These are phyloP conservation scores for Xylaria arbuscula DNA, from an alignment of 2,329 filamentous ascomycete genomes.

Conservation along the genomic window DNA sequence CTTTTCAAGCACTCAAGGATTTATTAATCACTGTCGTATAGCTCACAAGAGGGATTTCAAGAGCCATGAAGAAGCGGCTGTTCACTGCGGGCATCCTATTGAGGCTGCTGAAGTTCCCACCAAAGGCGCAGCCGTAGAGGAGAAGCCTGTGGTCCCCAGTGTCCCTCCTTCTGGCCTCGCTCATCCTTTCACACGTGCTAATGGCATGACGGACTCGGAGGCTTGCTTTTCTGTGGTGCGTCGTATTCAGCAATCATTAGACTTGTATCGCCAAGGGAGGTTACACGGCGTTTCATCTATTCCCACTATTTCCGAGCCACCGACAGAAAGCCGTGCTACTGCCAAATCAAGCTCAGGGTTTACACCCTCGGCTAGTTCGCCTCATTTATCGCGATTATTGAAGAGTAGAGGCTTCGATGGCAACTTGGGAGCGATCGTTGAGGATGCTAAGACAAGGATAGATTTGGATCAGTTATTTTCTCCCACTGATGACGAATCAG, in stretches of 20 bases:
- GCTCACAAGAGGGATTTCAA: slow-evolving; percentile 94
- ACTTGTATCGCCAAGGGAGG: slow-evolving; percentile 63
- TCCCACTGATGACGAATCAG: slow-evolving; percentile 64
- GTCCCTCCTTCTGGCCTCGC: slow-evolving; percentile 62
- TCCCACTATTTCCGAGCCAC: slow-evolving; percentile 49
- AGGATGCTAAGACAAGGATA: slow-evolving; percentile 67
- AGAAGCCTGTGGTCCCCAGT: slow-evolving; percentile 49
- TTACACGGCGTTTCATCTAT: slow-evolving; percentile 61
- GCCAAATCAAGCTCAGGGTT: slow-evolving; percentile 55
- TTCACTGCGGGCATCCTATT: slow-evolving; percentile 85
- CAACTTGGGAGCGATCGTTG: slow-evolving; percentile 68
- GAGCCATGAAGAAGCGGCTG: slow-evolving; percentile 93
- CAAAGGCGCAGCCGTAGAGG: slow-evolving; percentile 58
- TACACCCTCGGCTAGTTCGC: slow-evolving; percentile 67
- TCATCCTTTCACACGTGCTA: slow-evolving; percentile 70
- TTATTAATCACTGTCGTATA: slow-evolving; percentile 98
- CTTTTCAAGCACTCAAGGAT: slow-evolving; percentile 97
- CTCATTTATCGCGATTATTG: slow-evolving; percentile 75
- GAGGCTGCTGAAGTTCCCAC: slow-evolving; percentile 66
- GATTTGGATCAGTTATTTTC: slow-evolving; percentile 62
- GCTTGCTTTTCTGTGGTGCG: slow-evolving; percentile 61
- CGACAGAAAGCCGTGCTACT: slow-evolving; percentile 41
- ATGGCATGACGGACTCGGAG: slow-evolving; percentile 65
- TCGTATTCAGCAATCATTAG: slow-evolving; percentile 66
- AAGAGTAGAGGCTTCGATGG: slow-evolving; percentile 69